Base-by-base conservation (phyloP, 768 basidiomycete genomes). In the Leccinum subtestaceum region DNA sequence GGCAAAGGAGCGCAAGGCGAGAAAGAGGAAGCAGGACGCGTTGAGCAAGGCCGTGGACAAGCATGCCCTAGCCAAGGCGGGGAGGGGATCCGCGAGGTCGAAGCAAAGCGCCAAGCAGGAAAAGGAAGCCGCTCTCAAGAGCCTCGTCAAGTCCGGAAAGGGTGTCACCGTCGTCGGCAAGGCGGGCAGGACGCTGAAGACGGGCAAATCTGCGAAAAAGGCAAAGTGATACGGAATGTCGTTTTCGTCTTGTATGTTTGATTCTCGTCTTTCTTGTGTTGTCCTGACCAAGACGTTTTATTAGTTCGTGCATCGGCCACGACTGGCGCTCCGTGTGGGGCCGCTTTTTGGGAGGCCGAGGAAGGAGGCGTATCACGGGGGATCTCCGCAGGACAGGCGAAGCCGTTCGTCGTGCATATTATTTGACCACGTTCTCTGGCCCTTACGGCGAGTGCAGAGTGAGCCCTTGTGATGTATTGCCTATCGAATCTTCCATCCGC, bases 141-240 rank as follows among this genome's bases (percentile, higher is more conserved):
- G 82, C 62, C 81, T 97, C 9, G 87, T 97, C 29, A 95, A 92
- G 70, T 83, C 79, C 31, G 91, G 93, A 1, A 89, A 85, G 68
- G 93, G 94, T 0, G 89, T 95, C 43, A 95, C 93, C 29, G 86
- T 95, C 17, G 82, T 95, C 45, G 94, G 93, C 23, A 95, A 94
- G 73, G 76, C 74, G 63, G 75, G 71, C 25, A 70, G 71, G 52
- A 74, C 71, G 61, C 75, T 73, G 62, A 77, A 60, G 36, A 55
- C 2, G 32, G 55, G 43, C 3, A 62, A 46, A 36, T 17, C 12
- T 23, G 32, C 36, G 4, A 63, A 58, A 32, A 64, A 70, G 53
- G 70, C 68, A 56, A 77, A 75, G 60, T 60, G 53, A 61, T n/a
- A 15, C 7, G 38, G 9, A 2, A 15, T 21, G 17, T 38, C 12